phyloP scores from a whole-genome alignment of 2,329 filamentous ascomycete species.

The Plenodomus tracheiphilus region DNA sequence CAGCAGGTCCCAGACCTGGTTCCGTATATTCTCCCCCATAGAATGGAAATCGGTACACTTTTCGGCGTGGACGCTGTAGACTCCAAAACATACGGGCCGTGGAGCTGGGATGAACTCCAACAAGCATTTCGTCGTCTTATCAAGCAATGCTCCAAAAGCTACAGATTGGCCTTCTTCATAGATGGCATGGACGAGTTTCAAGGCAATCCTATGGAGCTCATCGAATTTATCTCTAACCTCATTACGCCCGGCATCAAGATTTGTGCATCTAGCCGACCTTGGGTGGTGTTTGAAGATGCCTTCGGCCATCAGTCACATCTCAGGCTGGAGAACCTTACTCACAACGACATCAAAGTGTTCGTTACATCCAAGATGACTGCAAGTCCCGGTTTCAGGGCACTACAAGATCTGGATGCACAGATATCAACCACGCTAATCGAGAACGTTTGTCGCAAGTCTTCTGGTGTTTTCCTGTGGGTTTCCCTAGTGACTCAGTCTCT shows the following conservation, averaged over 20 bases:
- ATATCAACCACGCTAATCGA: constrained; percentile 2
- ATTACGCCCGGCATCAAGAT: constrained; percentile 16
- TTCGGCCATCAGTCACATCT: constrained; percentile 20
- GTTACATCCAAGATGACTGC: neutral
- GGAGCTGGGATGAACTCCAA: constrained; percentile 2
- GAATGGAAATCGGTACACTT: neutral
- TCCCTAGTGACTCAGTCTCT: constrained; percentile 12
- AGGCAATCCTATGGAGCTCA: neutral
- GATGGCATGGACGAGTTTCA: constrained; percentile 12
- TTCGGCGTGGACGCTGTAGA: neutral
- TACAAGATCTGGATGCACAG: neutral
- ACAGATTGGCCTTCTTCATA: constrained; percentile 4
- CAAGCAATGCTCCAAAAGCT: neutral
- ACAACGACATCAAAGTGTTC: constrained; percentile 17
- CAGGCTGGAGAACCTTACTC: constrained; percentile 1
- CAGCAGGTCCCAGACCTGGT: neutral
- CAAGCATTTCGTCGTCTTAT: neutral
- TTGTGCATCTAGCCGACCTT: constrained; percentile 30
- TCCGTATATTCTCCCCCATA: neutral
- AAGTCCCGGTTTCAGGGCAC: neutral
- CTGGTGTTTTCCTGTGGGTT: constrained; percentile 21
- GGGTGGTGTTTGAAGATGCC: constrained; percentile 27
- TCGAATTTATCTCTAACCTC: constrained; percentile 1
- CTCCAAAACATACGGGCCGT: neutral
- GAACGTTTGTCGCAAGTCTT: constrained; percentile 11